Evolutionary conservation across 2,329 filamentous ascomycete genomes (phyloP).

Genomic region (Fusarium austroafricanum): DNA sequence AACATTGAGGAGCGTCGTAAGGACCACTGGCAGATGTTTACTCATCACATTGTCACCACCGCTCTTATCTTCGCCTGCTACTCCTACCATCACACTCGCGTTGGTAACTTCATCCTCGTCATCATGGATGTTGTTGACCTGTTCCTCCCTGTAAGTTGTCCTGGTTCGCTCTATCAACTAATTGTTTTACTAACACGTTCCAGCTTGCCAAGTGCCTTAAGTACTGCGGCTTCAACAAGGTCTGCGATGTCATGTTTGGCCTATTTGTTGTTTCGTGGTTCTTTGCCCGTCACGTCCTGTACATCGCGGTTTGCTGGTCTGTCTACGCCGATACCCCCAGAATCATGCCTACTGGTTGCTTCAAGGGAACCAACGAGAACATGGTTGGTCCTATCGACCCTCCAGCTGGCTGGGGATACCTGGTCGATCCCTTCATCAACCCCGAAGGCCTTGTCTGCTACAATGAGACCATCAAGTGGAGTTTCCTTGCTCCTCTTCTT

Average conservation of each 20-base stretch:
- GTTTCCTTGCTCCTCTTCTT: constrained; percentile 81
- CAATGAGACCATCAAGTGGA: constrained; percentile 77
- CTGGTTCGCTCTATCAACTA: constrained; percentile 72
- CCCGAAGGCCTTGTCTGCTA: constrained; percentile 82
- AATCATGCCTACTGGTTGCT: constrained; percentile 72
- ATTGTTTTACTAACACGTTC: constrained; percentile 69
- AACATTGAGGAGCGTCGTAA: constrained; percentile 95
- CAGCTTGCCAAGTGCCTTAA: constrained; percentile 93
- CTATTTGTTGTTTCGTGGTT: constrained; percentile 91
- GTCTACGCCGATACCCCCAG: constrained; percentile 39
- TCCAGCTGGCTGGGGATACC: constrained; percentile 67
- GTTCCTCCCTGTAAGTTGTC: constrained; percentile 85
- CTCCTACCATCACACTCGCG: constrained; percentile 85
- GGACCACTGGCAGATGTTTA: constrained; percentile 96
- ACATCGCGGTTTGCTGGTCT: constrained; percentile 83
- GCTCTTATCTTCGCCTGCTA: constrained; percentile 84
- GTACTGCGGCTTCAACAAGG: constrained; percentile 79
- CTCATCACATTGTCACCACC: constrained; percentile 92
- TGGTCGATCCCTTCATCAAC: constrained; percentile 79
- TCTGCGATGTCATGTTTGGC: constrained; percentile 86
- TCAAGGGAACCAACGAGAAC: constrained; percentile 66
- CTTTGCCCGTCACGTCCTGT: constrained; percentile 82
- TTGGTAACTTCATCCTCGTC: constrained; percentile 88
- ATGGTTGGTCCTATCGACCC: constrained; percentile 65
- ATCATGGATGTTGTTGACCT: constrained; percentile 96